Base-by-base conservation (phyloP, 2,329 filamentous ascomycete genomes). In the Paecilomyces variotii region DNA sequence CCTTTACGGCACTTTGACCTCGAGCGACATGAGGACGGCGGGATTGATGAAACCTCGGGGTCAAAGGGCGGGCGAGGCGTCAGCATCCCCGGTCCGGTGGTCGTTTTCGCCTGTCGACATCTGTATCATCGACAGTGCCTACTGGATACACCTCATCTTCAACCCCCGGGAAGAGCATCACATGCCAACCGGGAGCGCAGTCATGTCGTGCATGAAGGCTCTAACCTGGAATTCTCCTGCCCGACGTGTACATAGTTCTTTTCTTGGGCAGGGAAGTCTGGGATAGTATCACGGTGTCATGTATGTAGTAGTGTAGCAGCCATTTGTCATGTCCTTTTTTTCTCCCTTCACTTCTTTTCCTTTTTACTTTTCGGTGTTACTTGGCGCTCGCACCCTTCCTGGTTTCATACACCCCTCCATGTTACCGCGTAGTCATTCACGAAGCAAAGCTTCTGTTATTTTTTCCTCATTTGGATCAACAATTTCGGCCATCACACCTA, bases 71-170 rank as follows among this genome's bases (percentile, higher is more conserved):
- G 57, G 11, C 51, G 45, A 19, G 27, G 35, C 32, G 25, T 54
- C 34, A 51, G 55, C 34, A 59, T 57, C 10, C 39, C 59, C 24
- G 66, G 64, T 53, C 70, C 77, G 0, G 65, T 77, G 27, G 70
- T 80, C 34, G 72, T 79, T 14, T 80, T 80, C 64, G 74, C 77
- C 9, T 80, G 78, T 65, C 72, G 78, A 56, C 78, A 80, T 67
- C 60, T 79, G 54, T 80, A 78, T 65, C 78, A 80, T 65, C 75
- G 72, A 26, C 69, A 68, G 39, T 80, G 78, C 67, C 64, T 80
- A 56, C 58, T 74, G 60, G 68, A 73, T 30, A 60, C 69, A 56
- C 34, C 60, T 60, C 50, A 59, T 9, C 39, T 50, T 19, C 53
- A n/a, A 11, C 52, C 32, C 2, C 50, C 62, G 32, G 53, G 53